Evolutionary conservation across 148 eudicot species (phyloP), one percentile per base, ranked within the genome.

Genomic region (Oxyria digyna): DNA sequence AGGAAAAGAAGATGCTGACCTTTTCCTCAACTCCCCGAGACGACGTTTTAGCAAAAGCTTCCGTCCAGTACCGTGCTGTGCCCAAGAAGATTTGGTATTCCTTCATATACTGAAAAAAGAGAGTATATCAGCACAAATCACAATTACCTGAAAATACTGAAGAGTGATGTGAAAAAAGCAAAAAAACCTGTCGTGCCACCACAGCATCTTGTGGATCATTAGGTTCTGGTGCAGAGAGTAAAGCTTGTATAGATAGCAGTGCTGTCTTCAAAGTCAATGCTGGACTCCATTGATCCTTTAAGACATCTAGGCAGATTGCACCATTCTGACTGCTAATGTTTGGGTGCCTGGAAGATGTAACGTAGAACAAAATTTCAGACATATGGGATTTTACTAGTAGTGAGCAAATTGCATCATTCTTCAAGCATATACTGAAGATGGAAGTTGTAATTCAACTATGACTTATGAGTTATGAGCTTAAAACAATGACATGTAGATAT

Each of bases 181-280:
- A 52, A 43, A 37, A 17, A 48, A 91, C 98, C 96, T 93, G 95
- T 76, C 86, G 82, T 59, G 98, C 98, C 40, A 93, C 96, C 10
- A 93, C 95, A 71, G 98, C 98, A 84, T 93, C 98, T 74, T 93
- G 98, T 68, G 98, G 98, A 78, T 93, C 98, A 75, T 85, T 91
- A 57, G 98, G 96, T 70, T 90, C 84, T 42, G 98, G 96, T 67
- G 96, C 76, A 79, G 96, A 93, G 52, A 93, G 95, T 72, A 93
- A 72, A 43, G 98, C 98, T 78, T 93, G 98, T 41, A 93, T 72
- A 8, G 98, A 93, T 67, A 93, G 88, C 26, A 93, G 95, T 35
- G 96, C 96, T 12, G 98, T 93, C 80, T 93, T 93, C 76, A 93
- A 68, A 69, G 94, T 93, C 49, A 93, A 87, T 37, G 98, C 96